Conservation (phyloP, 2,329 filamentous ascomycete genomes). For the Pyrenochaeta sp. region DNA sequence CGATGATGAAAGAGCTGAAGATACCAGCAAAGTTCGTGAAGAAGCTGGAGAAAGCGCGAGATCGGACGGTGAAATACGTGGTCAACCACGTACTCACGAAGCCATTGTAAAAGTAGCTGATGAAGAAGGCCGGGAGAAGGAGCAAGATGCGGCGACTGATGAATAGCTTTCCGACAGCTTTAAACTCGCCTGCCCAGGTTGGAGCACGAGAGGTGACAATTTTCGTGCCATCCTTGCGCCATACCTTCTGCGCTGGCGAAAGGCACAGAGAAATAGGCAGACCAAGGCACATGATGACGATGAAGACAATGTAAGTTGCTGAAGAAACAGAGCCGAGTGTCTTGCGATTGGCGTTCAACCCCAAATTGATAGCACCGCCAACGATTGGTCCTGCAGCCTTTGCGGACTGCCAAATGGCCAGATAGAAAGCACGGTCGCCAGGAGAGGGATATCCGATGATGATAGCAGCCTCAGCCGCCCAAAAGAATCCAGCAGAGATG, state of each 20-base stretch:
- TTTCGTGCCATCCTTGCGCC: slow-evolving; percentile 52
- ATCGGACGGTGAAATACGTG: slow-evolving; percentile 45
- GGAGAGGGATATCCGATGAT: slow-evolving; percentile 52
- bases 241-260: slow-evolving; percentile 55
- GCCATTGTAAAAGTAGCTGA: slow-evolving; percentile 50
- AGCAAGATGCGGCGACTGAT: slow-evolving; percentile 41
- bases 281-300: slow-evolving; percentile 58
- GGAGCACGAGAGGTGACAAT: slow-evolving; percentile 34
- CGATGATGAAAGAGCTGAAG: slow-evolving; percentile 46
- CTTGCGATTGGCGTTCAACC: slow-evolving; percentile 52
- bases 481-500: slow-evolving; percentile 52
- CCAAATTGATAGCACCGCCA: slow-evolving; percentile 60
- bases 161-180: slow-evolving; percentile 39
- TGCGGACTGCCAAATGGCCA: slow-evolving; percentile 46
- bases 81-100: slow-evolving; percentile 46
- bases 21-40: slow-evolving; percentile 49
- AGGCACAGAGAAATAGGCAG: slow-evolving; percentile 53
- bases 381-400: slow-evolving; percentile 53
- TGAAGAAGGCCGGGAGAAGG: slow-evolving; percentile 45
- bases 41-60: slow-evolving; percentile 45
- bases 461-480: slow-evolving; percentile 52
- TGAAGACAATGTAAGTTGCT: slow-evolving; percentile 56
- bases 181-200: slow-evolving; percentile 37
- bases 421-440: slow-evolving; percentile 45
- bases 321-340: slow-evolving; percentile 49